Conservation (phyloP, 495 filamentous ascomycete genomes). For the Cercophora samala region DNA sequence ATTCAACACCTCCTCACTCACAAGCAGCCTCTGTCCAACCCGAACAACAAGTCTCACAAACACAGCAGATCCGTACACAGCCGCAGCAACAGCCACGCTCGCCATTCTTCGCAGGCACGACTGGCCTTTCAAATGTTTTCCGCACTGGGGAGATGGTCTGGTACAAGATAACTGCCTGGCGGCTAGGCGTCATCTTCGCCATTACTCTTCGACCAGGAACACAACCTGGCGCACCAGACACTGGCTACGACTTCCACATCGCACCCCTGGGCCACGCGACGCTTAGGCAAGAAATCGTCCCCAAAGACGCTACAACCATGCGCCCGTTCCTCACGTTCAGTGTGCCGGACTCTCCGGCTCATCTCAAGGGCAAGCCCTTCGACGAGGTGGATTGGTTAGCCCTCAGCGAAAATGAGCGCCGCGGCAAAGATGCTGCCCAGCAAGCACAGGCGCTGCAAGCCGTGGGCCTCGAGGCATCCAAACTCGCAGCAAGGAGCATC, state of each 20-base stretch:
- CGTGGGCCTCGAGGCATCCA: slow-evolving; percentile 44
- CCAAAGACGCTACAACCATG: slow-evolving; percentile 37
- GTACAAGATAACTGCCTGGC: slow-evolving; percentile 40
- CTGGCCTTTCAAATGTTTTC: slow-evolving; percentile 33
- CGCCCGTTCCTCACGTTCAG: slow-evolving; percentile 48
- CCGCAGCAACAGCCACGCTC: slow-evolving; percentile 14
- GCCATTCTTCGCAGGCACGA: slow-evolving; percentile 24
- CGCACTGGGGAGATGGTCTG: slow-evolving; percentile 45
- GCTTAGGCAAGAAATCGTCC: slow-evolving; percentile 22
- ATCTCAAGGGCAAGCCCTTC: slow-evolving; percentile 13
- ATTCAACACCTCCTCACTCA: background rate
- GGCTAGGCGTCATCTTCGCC: slow-evolving; percentile 36
- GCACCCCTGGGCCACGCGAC: slow-evolving; percentile 31
- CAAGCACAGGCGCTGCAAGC: slow-evolving; percentile 25
- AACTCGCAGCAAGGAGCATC: slow-evolving; percentile 40
- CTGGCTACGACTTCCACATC: slow-evolving; percentile 23
- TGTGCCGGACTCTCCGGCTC: slow-evolving; percentile 31
- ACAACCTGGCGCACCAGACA: slow-evolving; percentile 19
- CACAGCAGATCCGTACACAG: slow-evolving; percentile 11
- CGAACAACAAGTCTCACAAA: slow-evolving; percentile 11
- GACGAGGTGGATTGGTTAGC: slow-evolving; percentile 31
- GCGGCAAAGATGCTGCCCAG: slow-evolving; percentile 17
- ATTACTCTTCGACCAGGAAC: slow-evolving; percentile 18
- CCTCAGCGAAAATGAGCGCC: slow-evolving; percentile 16
- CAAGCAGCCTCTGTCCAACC: slow-evolving; percentile 4